Base-by-base conservation (phyloP, 2,329 filamentous ascomycete genomes). In the Apiospora kogelbergensis region DNA sequence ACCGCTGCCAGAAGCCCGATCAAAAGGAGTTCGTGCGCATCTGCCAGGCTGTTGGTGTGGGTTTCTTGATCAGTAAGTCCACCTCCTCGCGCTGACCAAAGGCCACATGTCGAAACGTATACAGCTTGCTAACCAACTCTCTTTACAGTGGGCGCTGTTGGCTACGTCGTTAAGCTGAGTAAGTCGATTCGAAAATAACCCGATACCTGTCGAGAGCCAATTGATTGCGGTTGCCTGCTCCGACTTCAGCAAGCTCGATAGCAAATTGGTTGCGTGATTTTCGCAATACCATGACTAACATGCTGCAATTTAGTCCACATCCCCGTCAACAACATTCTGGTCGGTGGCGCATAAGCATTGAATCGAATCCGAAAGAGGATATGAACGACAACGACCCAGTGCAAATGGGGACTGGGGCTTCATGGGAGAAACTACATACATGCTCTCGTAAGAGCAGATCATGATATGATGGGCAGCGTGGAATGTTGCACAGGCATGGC, bases 141-240 rank as follows among this genome's bases (percentile, higher is more conserved):
- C 60, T 30, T 57, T 65, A 17, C 37, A 65, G 63, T 65, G 63
- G 66, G 89, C 71, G 88, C 88, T 64, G 90, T 91, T 69, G 90
- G 90, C 72, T 92, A 91, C 81, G 80, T 92, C 71, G 89, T 92
- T 78, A 91, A 92, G 85, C 84, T 92, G 77, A 90, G 88, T 90
- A 83, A 65, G 86, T 73, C 63, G 24, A 10, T n/a, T 41, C 24
- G 9, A 24, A 20, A 64, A 24, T 30, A 60, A n/a, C 4, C 10
- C 26, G 48, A 60, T 60, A n/a, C 17, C 53, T n/a, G 53, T n/a
- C 30, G 26, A 37, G 24, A 30, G 53, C n/a, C 33, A 6, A 37
- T n/a, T 30, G 37, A 60, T 13, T 6, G 17, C 53, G 30, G n/a
- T 33, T 6, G 10, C 26, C 33, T 37, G 3, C 6, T n/a, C n/a